Evolutionary conservation across 2,329 filamentous ascomycete genomes (phyloP).

Genomic region (Colletotrichum navitas): DNA sequence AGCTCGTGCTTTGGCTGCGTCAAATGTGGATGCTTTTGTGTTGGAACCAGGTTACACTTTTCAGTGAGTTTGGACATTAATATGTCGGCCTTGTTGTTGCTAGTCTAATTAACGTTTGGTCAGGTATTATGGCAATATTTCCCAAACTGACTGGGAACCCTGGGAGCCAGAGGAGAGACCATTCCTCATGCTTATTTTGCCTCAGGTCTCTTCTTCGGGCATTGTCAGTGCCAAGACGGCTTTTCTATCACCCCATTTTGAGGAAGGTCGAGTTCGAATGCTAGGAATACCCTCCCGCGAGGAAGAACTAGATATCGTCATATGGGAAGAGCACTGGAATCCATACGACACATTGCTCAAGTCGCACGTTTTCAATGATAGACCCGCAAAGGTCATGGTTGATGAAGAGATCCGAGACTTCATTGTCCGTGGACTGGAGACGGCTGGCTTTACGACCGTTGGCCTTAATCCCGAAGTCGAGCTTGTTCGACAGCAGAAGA

Average conservation of each 20-base stretch:
- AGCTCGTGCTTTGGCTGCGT: slow-evolving; percentile 64
- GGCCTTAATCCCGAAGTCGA: slow-evolving; percentile 68
- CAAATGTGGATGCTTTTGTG: slow-evolving; percentile 69
- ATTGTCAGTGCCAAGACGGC: slow-evolving; percentile 65
- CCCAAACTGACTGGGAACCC: slow-evolving; percentile 71
- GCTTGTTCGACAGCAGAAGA: slow-evolving; percentile 70
- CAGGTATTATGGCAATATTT: slow-evolving; percentile 71
- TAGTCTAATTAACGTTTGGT: neutral
- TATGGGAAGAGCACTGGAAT: slow-evolving; percentile 75
- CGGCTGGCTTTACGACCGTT: slow-evolving; percentile 67
- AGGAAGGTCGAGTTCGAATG: slow-evolving; percentile 69
- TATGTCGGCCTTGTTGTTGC: fast-evolving
- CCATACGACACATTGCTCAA: slow-evolving; percentile 68
- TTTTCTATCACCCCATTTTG: slow-evolving; percentile 71
- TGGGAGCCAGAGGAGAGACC: slow-evolving; percentile 76
- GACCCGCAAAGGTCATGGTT: slow-evolving; percentile 64
- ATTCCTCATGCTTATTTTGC: slow-evolving; percentile 72
- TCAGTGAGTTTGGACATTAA: slow-evolving; percentile 53
- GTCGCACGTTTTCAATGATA: slow-evolving; percentile 55
- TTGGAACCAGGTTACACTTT: slow-evolving; percentile 75
- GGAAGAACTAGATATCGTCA: slow-evolving; percentile 64
- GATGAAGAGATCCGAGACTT: slow-evolving; percentile 76
- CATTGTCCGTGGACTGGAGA: slow-evolving; percentile 68
- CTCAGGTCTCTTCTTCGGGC: slow-evolving; percentile 55
- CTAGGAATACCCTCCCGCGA: slow-evolving; percentile 68